Conservation (phyloP, 441 rosid genomes). For the Dalechampia spathulata region DNA sequence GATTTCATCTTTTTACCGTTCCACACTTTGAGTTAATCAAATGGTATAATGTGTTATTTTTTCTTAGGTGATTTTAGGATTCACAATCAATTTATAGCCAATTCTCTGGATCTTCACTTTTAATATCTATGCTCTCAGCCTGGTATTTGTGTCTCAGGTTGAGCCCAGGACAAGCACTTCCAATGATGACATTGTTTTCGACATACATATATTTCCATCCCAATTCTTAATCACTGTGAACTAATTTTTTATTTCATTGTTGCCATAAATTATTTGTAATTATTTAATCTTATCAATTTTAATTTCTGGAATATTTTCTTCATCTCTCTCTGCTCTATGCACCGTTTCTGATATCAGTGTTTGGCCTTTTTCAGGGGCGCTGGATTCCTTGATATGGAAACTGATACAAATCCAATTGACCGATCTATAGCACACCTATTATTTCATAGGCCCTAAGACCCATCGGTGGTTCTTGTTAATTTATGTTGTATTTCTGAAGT, state of each 20-base stretch:
- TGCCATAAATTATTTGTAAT: too few species aligned
- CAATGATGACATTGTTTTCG: too few species aligned
- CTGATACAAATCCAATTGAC: slow-evolving; percentile 87
- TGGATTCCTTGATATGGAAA: slow-evolving; percentile 67
- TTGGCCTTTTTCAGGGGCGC: slow-evolving; percentile 40
- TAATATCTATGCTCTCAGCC: not conserved
- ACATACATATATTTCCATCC: too few species aligned
- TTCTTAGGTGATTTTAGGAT: too few species aligned
- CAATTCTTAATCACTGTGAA: not conserved
- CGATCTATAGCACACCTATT: slow-evolving; percentile 83
- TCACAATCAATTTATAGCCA: not conserved
- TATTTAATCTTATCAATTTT: not conserved
- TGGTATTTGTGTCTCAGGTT: not conserved
- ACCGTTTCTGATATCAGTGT: slow-evolving; percentile 2
- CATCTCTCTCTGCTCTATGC: too few species aligned
- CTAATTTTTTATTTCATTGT: not conserved
- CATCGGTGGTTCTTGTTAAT: slow-evolving; percentile 31
- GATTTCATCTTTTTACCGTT: too few species aligned
- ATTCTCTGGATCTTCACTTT: not conserved
- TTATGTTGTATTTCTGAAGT: slow-evolving; percentile 33
- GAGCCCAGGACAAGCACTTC: not conserved
- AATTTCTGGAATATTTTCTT: not conserved
- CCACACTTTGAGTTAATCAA: too few species aligned
- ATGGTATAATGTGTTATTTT: too few species aligned
- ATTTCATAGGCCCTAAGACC: slow-evolving; percentile 77